phyloP scores from a whole-genome alignment of 768 basidiomycete species.

The Agrocybe pediades region DNA sequence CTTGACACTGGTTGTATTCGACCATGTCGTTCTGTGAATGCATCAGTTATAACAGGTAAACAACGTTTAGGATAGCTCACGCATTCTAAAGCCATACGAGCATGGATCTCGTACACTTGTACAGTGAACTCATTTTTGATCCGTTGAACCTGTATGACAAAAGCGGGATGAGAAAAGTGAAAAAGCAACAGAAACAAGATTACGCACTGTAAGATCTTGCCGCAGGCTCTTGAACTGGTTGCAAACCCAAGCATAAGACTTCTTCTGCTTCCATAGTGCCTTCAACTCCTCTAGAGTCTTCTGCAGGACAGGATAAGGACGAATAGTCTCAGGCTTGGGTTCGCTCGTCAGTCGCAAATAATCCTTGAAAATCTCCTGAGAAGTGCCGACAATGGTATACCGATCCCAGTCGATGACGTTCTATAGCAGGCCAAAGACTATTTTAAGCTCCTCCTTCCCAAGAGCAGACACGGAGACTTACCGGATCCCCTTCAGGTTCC shows the following conservation, averaged over 20 bases:
- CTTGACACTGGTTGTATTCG: slow-evolving; percentile 98
- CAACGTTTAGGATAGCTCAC: slow-evolving; percentile 17
- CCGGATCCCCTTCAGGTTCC: slow-evolving; percentile 74
- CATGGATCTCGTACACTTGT: slow-evolving; percentile 97
- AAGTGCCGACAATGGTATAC: slow-evolving; percentile 93
- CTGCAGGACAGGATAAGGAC: slow-evolving; percentile 83
- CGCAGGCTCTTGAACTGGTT: slow-evolving; percentile 98
- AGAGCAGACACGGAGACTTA: too few species aligned
- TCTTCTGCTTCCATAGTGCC: slow-evolving; percentile 81
- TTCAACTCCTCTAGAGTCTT: slow-evolving; percentile 88
- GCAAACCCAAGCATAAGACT: slow-evolving; percentile 86
- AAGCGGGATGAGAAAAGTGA: slow-evolving; percentile 7
- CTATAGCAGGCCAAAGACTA: too few species aligned
- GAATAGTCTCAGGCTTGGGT: slow-evolving; percentile 92
- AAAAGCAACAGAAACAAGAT: not conserved
- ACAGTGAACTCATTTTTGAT: slow-evolving; percentile 99
- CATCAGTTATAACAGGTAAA: not conserved
- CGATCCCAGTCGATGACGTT: slow-evolving; percentile 98
- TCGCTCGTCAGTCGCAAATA: slow-evolving; percentile 94
- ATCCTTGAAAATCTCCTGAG: slow-evolving; percentile 88
- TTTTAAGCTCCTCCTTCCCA: too few species aligned
- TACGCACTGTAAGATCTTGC: slow-evolving; percentile 93
- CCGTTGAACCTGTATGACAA: slow-evolving; percentile 78
- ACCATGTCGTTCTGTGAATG: slow-evolving; percentile 85
- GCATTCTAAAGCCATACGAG: slow-evolving; percentile 80